A percentile compares a stretch with the other conserved stretches of the same genome.
These are phyloP conservation scores for Mycena belliarum DNA, from an alignment of 768 basidiomycete genomes.

Conservation along the genomic window DNA sequence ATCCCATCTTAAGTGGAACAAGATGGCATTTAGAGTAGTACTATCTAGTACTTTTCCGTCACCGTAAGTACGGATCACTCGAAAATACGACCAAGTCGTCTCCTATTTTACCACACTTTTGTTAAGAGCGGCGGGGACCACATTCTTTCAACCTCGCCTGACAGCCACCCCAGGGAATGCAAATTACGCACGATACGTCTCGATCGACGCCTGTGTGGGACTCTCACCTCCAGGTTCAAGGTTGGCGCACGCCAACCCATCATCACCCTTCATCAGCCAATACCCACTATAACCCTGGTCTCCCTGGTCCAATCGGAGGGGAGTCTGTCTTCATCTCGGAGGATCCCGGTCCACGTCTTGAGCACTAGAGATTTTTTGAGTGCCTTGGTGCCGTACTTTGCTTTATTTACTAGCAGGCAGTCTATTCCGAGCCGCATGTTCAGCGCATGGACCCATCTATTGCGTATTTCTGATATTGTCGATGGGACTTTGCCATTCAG, in stretches of 20 bases:
- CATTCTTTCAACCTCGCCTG: too few relatives aligned
- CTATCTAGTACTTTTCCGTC: too few relatives aligned
- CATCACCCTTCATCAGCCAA: constrained; percentile 2
- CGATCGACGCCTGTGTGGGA: not conserved
- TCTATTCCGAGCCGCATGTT: constrained; percentile 21
- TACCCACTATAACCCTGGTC: constrained; percentile 30
- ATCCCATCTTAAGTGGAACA: too few relatives aligned
- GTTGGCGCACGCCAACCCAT: not conserved
- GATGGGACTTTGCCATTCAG: not conserved
- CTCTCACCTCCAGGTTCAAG: not conserved
- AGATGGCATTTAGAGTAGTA: too few relatives aligned
- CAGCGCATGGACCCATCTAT: constrained; percentile 19
- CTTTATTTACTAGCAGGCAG: too few relatives aligned
- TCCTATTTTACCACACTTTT: too few relatives aligned
- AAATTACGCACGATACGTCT: too few relatives aligned
- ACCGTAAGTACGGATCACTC: too few relatives aligned
- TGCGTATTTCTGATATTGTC: constrained; percentile 6
- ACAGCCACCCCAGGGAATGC: too few relatives aligned
- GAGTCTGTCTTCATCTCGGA: too few relatives aligned
- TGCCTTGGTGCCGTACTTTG: constrained; percentile 11
- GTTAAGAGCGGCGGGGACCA: too few relatives aligned
- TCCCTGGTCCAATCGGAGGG: constrained; percentile 20
- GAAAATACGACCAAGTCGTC: too few relatives aligned
- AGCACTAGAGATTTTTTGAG: constrained; percentile 1
- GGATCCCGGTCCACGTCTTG: constrained; percentile 20